Conservation (phyloP, 2,329 filamentous ascomycete species). For the Cercospora nicotianae region DNA sequence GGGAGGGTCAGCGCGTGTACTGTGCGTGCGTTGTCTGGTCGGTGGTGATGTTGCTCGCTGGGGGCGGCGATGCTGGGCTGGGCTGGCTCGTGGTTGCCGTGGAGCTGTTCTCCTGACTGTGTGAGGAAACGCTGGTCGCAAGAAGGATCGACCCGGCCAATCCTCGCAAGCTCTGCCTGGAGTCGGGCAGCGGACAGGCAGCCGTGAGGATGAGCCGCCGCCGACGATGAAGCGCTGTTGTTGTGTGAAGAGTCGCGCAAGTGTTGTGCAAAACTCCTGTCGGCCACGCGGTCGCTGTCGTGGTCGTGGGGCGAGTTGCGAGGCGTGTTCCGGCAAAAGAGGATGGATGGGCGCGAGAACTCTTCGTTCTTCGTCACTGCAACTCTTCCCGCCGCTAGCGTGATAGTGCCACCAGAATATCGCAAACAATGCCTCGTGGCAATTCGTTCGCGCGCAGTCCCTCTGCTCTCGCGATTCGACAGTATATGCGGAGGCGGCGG, state of each 20-base stretch:
- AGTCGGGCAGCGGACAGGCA: neutral
- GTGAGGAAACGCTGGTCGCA: neutral
- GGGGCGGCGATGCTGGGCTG: neutral
- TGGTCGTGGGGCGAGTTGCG: neutral
- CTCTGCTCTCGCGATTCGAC: neutral
- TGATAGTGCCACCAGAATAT: neutral
- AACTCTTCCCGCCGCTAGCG: slow-evolving; percentile 4
- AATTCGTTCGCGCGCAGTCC: neutral
- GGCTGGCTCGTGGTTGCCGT: neutral
- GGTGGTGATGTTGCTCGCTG: neutral
- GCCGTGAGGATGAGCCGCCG: neutral
- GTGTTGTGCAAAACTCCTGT: neutral
- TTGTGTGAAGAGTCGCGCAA: neutral
- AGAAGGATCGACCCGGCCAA: neutral
- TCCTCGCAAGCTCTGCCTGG: neutral
- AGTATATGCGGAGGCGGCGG: neutral
- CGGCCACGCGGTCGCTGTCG: neutral
- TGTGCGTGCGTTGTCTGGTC: neutral
- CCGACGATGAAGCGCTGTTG: neutral
- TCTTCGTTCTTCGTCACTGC: neutral
- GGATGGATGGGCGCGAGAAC: slow-evolving; percentile 3
- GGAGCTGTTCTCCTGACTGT: neutral
- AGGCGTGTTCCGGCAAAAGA: slow-evolving; percentile 3
- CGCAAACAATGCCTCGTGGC: neutral
- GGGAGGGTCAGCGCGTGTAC: neutral